Evolutionary conservation across 441 rosid genomes (phyloP).

Genomic region (Syzygium malaccense): DNA sequence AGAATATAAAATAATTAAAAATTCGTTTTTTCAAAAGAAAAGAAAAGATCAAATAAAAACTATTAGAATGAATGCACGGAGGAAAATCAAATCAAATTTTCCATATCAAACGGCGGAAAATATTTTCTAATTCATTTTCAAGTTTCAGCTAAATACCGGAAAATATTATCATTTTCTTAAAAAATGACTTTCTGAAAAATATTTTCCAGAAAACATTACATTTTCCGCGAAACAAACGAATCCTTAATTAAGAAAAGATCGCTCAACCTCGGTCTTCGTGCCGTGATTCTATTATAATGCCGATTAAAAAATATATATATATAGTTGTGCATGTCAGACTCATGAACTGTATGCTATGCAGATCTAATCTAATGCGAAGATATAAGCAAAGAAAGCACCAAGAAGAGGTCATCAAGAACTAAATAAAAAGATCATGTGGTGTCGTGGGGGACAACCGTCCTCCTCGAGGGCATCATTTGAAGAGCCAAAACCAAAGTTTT

Average conservation of each 20-base stretch:
- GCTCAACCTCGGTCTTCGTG: not conserved
- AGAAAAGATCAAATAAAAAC: too few species aligned
- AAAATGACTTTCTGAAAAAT: not conserved
- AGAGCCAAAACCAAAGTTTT: not conserved
- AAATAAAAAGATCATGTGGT: not conserved
- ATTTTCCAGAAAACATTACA: rapidly evolving
- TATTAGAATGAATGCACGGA: too few species aligned
- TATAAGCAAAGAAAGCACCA: not conserved
- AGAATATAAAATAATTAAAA: too few species aligned
- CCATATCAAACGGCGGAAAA: too few species aligned
- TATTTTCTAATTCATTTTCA: too few species aligned
- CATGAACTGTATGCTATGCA: not conserved
- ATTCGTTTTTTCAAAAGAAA: too few species aligned
- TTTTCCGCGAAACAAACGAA: rapidly evolving
- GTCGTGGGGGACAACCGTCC: not conserved
- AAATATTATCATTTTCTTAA: too few species aligned
- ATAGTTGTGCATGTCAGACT: not conserved
- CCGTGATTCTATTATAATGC: not conserved
- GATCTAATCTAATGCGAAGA: not conserved
- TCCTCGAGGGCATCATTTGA: not conserved
- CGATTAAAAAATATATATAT: not conserved
- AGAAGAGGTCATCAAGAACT: not conserved
- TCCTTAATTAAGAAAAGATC: not conserved
- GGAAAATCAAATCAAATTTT: too few species aligned
- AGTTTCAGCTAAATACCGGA: too few species aligned